Evolutionary conservation across 2,329 filamentous ascomycete species (phyloP).

Genomic region (Beauveria asiatica): DNA sequence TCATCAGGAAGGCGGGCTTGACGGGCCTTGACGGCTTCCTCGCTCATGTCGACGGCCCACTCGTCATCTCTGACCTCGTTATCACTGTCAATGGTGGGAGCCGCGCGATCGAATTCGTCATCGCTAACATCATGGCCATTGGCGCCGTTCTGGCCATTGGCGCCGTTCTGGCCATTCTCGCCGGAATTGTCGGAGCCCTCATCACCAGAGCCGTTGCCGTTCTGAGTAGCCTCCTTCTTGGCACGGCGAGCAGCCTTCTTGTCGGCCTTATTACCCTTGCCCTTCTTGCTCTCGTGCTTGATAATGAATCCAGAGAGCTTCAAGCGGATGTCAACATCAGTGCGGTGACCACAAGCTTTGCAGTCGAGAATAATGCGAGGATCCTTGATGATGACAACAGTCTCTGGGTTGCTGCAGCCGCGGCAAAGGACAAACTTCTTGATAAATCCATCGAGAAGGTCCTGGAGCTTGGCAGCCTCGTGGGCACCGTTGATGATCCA

Average conservation of each 20-base stretch:
- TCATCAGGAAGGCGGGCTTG: conserved; percentile 89
- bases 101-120: conserved; percentile 81
- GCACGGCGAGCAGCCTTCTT: conserved; percentile 87
- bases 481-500: conserved; percentile 99
- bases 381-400: conserved; percentile 90
- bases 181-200: conserved; percentile 49
- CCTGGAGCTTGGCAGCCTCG: conserved; percentile 89
- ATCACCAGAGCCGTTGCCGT: conserved; percentile 37
- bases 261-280: conserved; percentile 94
- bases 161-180: conserved; percentile 47
- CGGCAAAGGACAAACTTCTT: conserved; percentile 98
- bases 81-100: conserved; percentile 39
- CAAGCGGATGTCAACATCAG: conserved; percentile 82
- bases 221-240: conserved; percentile 62
- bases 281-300: conserved; percentile 88
- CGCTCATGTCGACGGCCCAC: conserved; percentile 95
- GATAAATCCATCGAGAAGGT: conserved; percentile 98
- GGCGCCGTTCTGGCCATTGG: conserved; percentile 44
- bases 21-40: conserved; percentile 89
- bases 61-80: conserved; percentile 71
- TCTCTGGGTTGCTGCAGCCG: conserved; percentile 99
- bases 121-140: conserved; percentile 47
- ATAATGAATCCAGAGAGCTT: conserved; percentile 97
- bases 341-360: conserved; percentile 95
- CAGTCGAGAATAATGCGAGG: conserved; percentile 88